phyloP scores from a whole-genome alignment of 768 basidiomycete species.

The Tulasnella calospora region DNA sequence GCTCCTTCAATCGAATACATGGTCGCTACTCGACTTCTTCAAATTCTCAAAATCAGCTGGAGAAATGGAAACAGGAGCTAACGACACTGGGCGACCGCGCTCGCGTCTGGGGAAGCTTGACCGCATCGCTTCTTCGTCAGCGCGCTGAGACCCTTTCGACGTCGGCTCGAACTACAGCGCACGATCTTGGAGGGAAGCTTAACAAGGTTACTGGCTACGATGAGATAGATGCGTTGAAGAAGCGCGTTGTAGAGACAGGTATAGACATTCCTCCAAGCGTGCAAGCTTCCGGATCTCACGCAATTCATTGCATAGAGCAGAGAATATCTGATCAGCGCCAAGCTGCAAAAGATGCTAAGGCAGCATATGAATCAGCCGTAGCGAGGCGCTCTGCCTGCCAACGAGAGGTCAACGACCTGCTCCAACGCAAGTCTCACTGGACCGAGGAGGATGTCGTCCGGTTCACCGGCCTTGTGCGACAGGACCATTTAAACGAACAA shows the following conservation, averaged over 20 bases:
- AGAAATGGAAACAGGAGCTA: constrained; percentile 17
- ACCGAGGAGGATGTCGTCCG: constrained; percentile 76
- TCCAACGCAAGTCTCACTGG: constrained; percentile 94
- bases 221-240: constrained; percentile 77
- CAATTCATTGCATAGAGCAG: constrained; percentile 51
- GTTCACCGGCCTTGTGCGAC: constrained; percentile 84
- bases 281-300: constrained; percentile 15
- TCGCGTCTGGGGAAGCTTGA: constrained; percentile 11
- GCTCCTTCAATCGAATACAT: constrained; percentile 1
- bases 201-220: constrained; percentile 91
- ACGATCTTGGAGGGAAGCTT: constrained; percentile 68
- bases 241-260: constrained; percentile 78
- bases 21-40: constrained; percentile 8
- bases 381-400: constrained; percentile 76
- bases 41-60: not conserved
- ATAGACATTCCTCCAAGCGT: constrained; percentile 31
- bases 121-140: constrained; percentile 7
- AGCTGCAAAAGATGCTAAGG: constrained; percentile 67
- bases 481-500: constrained; percentile 84
- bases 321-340: constrained; percentile 62
- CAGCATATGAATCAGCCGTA: constrained; percentile 72
- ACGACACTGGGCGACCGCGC: constrained; percentile 8
- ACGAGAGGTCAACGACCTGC: constrained; percentile 90
- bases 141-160: constrained; percentile 57
- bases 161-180: constrained; percentile 55